These are phyloP conservation scores for Arthrobotrys conoides DNA, from an alignment of 2,329 filamentous ascomycete species.

Conservation along the genomic window DNA sequence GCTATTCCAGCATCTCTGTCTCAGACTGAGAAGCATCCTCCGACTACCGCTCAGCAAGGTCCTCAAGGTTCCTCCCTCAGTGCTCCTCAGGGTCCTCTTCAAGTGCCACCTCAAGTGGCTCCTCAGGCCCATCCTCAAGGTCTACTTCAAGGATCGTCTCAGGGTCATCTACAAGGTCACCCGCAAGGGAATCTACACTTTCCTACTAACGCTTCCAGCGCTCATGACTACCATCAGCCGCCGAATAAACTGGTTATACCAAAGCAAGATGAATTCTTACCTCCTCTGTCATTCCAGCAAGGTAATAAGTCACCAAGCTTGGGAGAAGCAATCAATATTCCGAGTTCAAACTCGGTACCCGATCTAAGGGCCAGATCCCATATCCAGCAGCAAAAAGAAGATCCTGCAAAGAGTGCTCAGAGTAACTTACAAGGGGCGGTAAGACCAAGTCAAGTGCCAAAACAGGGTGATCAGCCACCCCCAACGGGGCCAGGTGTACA, in stretches of 20 bases:
- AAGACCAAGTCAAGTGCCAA: neutral
- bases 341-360: constrained; percentile 40
- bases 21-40: constrained; percentile 42
- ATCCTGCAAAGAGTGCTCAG: constrained; percentile 3
- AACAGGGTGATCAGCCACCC: constrained; percentile 1
- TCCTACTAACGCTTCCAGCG: neutral
- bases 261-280: constrained; percentile 51
- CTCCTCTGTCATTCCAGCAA: constrained; percentile 52
- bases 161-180: neutral
- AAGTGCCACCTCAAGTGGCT: neutral
- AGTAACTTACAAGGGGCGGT: constrained; percentile 19
- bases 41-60: constrained; percentile 15
- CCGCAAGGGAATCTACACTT: constrained; percentile 8
- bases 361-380: constrained; percentile 34
- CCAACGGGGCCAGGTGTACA: neutral
- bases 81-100: neutral
- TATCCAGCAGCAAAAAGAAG: constrained; percentile 41
- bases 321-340: constrained; percentile 38
- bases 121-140: neutral
- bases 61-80: neutral
- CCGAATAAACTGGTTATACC: constrained; percentile 27
- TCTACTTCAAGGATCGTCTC: neutral
- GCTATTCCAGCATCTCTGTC: constrained; percentile 19
- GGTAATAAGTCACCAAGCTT: constrained; percentile 51
- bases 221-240: constrained; percentile 38